phyloP scores from a whole-genome alignment of 1,139 yeast genomes.

The Suhomyces atakaporum region DNA sequence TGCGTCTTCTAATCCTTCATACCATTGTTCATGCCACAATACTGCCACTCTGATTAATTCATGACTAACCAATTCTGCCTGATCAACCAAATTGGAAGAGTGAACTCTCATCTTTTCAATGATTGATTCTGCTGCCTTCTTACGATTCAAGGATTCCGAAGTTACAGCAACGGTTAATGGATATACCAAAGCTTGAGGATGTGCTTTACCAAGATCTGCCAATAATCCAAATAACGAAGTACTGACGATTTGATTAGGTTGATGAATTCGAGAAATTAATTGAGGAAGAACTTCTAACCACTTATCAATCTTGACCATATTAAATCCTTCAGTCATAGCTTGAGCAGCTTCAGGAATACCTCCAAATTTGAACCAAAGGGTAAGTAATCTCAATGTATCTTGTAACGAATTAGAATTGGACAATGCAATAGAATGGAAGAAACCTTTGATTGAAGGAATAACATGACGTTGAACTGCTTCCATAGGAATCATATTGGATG shows the following conservation, averaged over 20 bases:
- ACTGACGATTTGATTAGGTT: constrained; percentile 85
- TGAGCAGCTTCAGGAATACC: constrained; percentile 88
- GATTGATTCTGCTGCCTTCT: constrained; percentile 87
- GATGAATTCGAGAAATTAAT: constrained; percentile 93
- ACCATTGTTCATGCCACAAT: constrained; percentile 98
- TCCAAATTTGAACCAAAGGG: constrained; percentile 95
- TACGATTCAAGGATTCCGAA: constrained; percentile 86
- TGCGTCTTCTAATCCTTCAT: constrained; percentile 96
- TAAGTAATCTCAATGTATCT: constrained; percentile 85
- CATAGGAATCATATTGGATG: constrained; percentile 41
- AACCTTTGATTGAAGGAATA: constrained; percentile 91
- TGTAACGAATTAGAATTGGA: constrained; percentile 87
- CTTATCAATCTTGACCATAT: constrained; percentile 84
- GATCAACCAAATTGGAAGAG: constrained; percentile 81
- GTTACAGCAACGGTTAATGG: constrained; percentile 96
- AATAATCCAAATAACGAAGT: constrained; percentile 76
- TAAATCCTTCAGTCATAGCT: constrained; percentile 89
- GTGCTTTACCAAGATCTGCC: constrained; percentile 89
- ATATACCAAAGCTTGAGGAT: constrained; percentile 95
- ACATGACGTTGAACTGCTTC: constrained; percentile 82
- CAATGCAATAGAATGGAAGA: constrained; percentile 89
- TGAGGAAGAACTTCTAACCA: constrained; percentile 98
- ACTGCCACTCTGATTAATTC: constrained; percentile 95
- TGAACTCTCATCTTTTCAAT: constrained; percentile 91
- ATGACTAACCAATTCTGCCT: constrained; percentile 90